phyloP scores from a whole-genome alignment of 1,284 basidiomycete species.

The Pseudozyma tsukubaensis region DNA sequence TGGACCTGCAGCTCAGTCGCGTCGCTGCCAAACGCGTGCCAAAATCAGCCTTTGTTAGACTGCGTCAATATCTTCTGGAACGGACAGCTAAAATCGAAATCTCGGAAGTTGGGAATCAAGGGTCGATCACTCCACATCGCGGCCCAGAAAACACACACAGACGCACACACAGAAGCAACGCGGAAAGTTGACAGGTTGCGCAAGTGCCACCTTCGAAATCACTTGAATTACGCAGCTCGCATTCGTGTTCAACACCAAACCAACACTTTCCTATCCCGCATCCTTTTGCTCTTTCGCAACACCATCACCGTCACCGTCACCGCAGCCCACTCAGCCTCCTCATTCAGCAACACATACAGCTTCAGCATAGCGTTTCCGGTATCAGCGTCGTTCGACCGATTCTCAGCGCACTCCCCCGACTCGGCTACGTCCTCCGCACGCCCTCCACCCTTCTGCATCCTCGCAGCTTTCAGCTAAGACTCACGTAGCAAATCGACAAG shows the following conservation, averaged over 20 bases:
- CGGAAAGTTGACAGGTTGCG: conserved; percentile 16
- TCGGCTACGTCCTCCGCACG: neutral
- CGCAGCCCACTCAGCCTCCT: neutral
- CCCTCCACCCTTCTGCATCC: neutral
- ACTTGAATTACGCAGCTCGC: conserved; percentile 14
- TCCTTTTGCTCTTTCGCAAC: neutral
- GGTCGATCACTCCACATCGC: conserved; percentile 48
- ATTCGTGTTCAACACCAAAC: neutral
- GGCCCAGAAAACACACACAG: neutral
- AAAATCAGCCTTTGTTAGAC: conserved; percentile 16
- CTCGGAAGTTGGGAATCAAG: conserved; percentile 20
- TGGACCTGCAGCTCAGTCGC: too few species aligned
- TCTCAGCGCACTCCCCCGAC: too few species aligned
- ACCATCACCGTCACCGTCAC: neutral
- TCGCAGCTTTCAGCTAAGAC: too few species aligned
- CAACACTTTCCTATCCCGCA: neutral
- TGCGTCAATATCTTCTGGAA: neutral
- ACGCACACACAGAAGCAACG: neutral
- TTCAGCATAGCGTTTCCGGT: too few species aligned
- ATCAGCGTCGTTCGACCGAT: too few species aligned
- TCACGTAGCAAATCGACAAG: conserved; percentile 14
- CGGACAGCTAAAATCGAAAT: neutral
- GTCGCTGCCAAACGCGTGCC: conserved; percentile 17
- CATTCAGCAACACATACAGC: too few species aligned
- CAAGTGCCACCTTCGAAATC: conserved; percentile 32